These are phyloP conservation scores for Golovinomyces cichoracearum DNA, from an alignment of 2,329 filamentous ascomycete genomes.

Conservation along the genomic window DNA sequence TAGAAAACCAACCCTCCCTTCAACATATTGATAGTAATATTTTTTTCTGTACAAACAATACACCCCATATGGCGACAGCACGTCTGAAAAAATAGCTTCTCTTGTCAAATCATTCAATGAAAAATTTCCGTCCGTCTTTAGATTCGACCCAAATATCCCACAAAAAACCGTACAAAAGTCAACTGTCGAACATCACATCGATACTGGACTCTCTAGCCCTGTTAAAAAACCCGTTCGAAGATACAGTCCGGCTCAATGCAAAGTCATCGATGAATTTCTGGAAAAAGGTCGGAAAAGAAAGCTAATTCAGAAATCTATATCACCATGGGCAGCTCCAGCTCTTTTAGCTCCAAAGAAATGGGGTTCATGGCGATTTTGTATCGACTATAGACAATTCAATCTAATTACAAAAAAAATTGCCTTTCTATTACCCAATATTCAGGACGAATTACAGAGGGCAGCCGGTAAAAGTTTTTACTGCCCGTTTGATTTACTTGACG, in stretches of 20 bases:
- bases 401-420: background rate
- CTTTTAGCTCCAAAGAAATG: background rate
- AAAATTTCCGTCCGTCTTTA: background rate
- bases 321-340: background rate
- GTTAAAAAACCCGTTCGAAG: background rate
- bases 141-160: background rate
- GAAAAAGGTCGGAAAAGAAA: background rate
- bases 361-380: background rate
- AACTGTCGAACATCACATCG: background rate
- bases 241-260: background rate
- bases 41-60: background rate
- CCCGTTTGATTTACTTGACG: background rate
- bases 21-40: background rate
- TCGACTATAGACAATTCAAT: background rate
- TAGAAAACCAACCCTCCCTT: background rate
- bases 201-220: background rate
- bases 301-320: background rate
- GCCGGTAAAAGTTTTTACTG: background rate
- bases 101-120: background rate
- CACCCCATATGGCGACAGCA: background rate
- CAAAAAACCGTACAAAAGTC: background rate
- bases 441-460: background rate
- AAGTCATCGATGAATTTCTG: background rate
- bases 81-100: background rate
- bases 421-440: background rate